Evolutionary conservation across 23 red algal species (phyloP), one percentile per base, ranked within the genome.

Genomic region (Gracilariopsis chorda): DNA sequence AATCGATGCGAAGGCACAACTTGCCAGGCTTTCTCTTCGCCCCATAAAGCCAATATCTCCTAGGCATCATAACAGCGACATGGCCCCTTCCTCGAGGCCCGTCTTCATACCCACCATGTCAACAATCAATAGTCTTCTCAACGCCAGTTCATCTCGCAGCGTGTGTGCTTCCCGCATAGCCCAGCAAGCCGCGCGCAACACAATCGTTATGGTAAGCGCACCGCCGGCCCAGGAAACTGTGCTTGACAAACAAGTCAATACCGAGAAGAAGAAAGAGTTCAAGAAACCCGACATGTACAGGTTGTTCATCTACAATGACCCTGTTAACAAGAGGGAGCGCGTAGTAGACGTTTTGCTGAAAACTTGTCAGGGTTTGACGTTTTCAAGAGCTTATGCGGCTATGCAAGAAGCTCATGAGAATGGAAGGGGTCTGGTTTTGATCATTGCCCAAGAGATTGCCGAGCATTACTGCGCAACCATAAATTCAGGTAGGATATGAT

Each of bases 391-490:
- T 9, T 94, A 87, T 68, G 33, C 91, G 14, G 91, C 83, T 35
- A 94, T 94, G 91, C 81, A 94, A 67, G 82, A 80, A 51, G 91
- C 91, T 8, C 91, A 94, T 77, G 83, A 94, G 56, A 94, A 83
- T 24, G 91, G 91, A 24, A 52, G 82, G 48, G 91, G 91, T 30
- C 51, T 94, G 4, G 91, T 94, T 49, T 40, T 94, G 7, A 58
- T 87, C 35, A 80, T 80, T 29, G 57, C 55, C 17, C 64, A 94
- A 80, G 91, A 94, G 58, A 94, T 94, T 83, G 91, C 91, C 12
- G 91, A 94, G 65, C 81, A 86, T 36, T 94, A 94, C 53, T 94
- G 91, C 55, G 76, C 80, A 3, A 40, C 60, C 20, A 94, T 94
- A 33, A 89, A 89, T 89, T 76, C 68, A 46, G 85, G 85, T 89